Percentiles rank a stretch among this genome's conserved stretches.
phyloP scores from a whole-genome alignment of 2,329 filamentous ascomycete genomes.

The Venturia pyrina region DNA sequence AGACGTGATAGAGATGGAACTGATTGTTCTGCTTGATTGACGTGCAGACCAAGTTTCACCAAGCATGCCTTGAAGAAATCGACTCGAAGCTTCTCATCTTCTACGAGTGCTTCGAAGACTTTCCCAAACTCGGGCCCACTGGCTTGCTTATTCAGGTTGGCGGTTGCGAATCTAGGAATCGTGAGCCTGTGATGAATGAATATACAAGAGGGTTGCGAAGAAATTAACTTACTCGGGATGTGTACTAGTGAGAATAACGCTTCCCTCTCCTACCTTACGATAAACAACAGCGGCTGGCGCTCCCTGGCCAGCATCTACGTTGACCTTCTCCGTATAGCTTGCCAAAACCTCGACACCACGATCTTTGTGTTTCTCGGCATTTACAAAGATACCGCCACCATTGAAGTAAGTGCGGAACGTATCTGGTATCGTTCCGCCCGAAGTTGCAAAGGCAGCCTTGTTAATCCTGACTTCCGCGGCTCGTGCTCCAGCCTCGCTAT shows the following conservation, averaged over 20 bases:
- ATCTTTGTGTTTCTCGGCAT: slow-evolving; percentile 52
- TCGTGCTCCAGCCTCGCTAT: slow-evolving; percentile 73
- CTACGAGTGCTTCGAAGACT: slow-evolving; percentile 56
- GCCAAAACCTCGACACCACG: slow-evolving; percentile 72
- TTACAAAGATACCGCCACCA: slow-evolving; percentile 86
- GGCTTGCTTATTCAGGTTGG: slow-evolving; percentile 61
- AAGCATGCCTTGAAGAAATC: slow-evolving; percentile 73
- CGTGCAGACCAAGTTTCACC: slow-evolving; percentile 68
- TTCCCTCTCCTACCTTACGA: slow-evolving; percentile 71
- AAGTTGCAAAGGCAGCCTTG: slow-evolving; percentile 44
- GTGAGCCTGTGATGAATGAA: slow-evolving; percentile 16
- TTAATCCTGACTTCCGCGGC: slow-evolving; percentile 59
- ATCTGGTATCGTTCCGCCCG: slow-evolving; percentile 42
- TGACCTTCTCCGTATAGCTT: slow-evolving; percentile 62
- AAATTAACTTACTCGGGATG: slow-evolving; percentile 71
- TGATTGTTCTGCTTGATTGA: slow-evolving; percentile 57
- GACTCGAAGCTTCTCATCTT: slow-evolving; percentile 59
- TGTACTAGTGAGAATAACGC: slow-evolving; percentile 70
- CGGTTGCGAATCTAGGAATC: slow-evolving; percentile 61
- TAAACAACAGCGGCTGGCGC: slow-evolving; percentile 68
- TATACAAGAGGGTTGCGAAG: background rate
- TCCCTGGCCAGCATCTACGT: slow-evolving; percentile 64
- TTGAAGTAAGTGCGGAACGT: slow-evolving; percentile 79
- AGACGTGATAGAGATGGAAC: slow-evolving; percentile 73
- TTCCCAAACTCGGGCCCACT: slow-evolving; percentile 59